phyloP scores from a whole-genome alignment of 73 alveolate species.

The Urostyla sp. region DNA sequence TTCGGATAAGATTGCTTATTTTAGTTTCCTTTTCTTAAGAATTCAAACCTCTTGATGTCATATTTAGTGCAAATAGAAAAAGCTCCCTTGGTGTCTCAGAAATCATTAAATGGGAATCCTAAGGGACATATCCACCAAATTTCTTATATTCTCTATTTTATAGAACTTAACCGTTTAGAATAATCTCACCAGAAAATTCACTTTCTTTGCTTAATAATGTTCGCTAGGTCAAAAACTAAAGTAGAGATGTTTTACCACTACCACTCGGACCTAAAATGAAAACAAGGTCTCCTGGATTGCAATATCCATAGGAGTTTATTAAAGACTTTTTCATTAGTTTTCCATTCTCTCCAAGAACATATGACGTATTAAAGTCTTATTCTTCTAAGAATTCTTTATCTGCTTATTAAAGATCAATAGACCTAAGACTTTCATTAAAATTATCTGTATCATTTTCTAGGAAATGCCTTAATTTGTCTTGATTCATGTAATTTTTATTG shows the following conservation, averaged over 20 bases:
- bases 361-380: too few species aligned
- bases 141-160: constrained; percentile 41
- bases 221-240: constrained; percentile 58
- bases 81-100: constrained; percentile 54
- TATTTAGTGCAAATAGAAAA: constrained; percentile 58
- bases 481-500: too few species aligned
- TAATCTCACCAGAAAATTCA: too few species aligned
- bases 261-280: constrained; percentile 78
- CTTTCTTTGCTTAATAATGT: too few species aligned
- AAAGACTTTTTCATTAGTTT: constrained; percentile 29
- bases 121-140: constrained; percentile 68
- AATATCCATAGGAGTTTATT: constrained; percentile 43
- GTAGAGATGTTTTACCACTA: constrained; percentile 71
- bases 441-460: background rate
- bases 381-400: background rate
- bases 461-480: background rate
- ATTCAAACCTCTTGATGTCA: constrained; percentile 42
- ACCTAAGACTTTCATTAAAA: background rate
- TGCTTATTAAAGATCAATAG: background rate
- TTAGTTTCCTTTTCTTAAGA: background rate
- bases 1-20: constrained; percentile 35
- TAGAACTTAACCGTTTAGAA: constrained; percentile 49
- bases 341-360: too few species aligned
- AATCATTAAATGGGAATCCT: constrained; percentile 60
- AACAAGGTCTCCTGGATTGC: constrained; percentile 66